phyloP scores from a whole-genome alignment of 2,329 filamentous ascomycete genomes.

The Aspergillus ustus region DNA sequence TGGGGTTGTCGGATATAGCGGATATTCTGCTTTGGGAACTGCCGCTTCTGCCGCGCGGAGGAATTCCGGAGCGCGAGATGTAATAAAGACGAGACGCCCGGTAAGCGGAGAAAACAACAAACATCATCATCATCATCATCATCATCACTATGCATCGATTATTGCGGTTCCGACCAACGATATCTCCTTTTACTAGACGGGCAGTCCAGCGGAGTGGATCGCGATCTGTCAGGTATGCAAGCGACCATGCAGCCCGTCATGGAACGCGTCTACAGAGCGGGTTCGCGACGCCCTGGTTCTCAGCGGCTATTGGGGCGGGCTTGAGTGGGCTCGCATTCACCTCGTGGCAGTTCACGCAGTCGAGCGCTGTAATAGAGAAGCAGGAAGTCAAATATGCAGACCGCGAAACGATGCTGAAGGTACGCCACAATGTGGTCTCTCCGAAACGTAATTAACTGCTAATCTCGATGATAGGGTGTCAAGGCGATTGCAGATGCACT shows the following conservation, averaged over 20 bases:
- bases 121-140: not conserved
- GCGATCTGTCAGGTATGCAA: not conserved
- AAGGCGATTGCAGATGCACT: constrained; percentile 34
- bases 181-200: not conserved
- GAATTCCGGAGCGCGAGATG: not conserved
- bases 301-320: not conserved
- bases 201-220: not conserved
- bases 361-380: not conserved
- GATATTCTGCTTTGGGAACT: constrained; percentile 8
- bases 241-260: not conserved
- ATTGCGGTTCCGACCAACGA: not conserved
- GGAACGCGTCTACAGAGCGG: not conserved
- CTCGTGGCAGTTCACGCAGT: not conserved
- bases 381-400: constrained; percentile 4
- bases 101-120: not conserved
- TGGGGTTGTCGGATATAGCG: not conserved
- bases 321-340: not conserved
- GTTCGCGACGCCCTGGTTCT: not conserved
- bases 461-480: not conserved
- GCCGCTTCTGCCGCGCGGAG: not conserved
- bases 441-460: no score
- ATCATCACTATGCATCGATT: not conserved
- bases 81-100: constrained; percentile 1
- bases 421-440: no score
- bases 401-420: constrained; percentile 11